Evolutionary conservation across 192 early-diverging fungal species (phyloP).

Genomic region (Cetraspora pellucida): DNA sequence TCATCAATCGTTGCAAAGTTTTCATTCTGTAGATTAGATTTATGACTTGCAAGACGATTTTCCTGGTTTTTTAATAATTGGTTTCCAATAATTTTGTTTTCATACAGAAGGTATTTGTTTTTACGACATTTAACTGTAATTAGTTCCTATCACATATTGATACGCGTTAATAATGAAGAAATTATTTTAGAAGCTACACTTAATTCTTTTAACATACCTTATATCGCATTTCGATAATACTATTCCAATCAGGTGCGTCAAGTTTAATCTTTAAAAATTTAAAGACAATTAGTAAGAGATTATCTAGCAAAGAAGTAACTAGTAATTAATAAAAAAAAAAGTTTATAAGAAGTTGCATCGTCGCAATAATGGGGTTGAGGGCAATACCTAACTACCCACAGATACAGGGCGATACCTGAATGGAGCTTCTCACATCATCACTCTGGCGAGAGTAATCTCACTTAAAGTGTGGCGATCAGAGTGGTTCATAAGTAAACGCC

Average conservation of each 20-base stretch:
- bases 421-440: background rate
- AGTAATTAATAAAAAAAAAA: background rate
- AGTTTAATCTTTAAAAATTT: background rate
- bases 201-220: slow-evolving; percentile 15
- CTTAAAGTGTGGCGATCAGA: too few relatives aligned
- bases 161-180: slow-evolving; percentile 5
- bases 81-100: slow-evolving; percentile 25
- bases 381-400: slow-evolving; percentile 16
- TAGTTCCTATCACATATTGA: background rate
- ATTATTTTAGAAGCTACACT: slow-evolving; percentile 11
- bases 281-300: slow-evolving; percentile 6
- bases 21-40: slow-evolving; percentile 5
- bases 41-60: slow-evolving; percentile 1
- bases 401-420: background rate
- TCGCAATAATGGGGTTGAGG: slow-evolving; percentile 14
- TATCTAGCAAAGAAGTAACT: slow-evolving; percentile 2
- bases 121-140: background rate
- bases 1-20: background rate
- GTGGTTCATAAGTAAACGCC: too few relatives aligned
- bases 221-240: slow-evolving; percentile 17
- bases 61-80: slow-evolving; percentile 22
- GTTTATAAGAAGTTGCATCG: slow-evolving; percentile 4
- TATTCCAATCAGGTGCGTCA: slow-evolving; percentile 18
- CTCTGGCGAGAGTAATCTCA: too few relatives aligned
- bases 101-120: background rate